Conservation (phyloP, 805 yeast species). For the Myxozyma sirexii region DNA sequence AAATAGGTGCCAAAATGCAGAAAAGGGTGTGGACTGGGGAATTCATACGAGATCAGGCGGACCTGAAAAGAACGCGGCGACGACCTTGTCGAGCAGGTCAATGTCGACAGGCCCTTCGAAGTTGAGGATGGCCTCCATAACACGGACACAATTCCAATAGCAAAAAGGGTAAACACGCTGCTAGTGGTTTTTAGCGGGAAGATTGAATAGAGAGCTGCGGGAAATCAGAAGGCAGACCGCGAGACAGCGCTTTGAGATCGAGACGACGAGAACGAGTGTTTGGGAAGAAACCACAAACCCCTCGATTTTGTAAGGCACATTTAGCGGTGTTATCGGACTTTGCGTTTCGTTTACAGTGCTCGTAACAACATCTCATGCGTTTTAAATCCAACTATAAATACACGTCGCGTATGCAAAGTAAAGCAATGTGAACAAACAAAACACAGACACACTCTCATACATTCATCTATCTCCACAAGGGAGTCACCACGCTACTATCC, state of each 20-base stretch:
- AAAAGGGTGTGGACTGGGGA: not conserved
- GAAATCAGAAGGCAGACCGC: not conserved
- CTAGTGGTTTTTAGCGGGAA: not conserved
- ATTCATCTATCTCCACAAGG: not conserved
- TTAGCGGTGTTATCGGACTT: slow-evolving; percentile 7
- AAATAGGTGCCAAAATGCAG: no score
- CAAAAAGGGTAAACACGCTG: not conserved
- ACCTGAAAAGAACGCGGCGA: slow-evolving; percentile 80
- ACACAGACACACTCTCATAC: not conserved
- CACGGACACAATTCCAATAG: not conserved
- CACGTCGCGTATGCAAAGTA: not conserved
- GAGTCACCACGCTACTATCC: not conserved
- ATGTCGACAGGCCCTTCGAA: slow-evolving; percentile 80
- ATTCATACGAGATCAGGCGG: slow-evolving; percentile 49
- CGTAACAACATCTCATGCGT: not conserved
- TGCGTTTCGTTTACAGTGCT: no score
- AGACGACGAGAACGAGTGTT: not conserved
- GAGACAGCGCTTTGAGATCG: not conserved
- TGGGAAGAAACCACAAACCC: not conserved
- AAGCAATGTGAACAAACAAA: not conserved
- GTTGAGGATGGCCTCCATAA: slow-evolving; percentile 89
- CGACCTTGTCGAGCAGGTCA: slow-evolving; percentile 76
- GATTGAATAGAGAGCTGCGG: not conserved
- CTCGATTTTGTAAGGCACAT: not conserved
- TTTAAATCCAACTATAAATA: no score